A percentile compares a stretch with the other conserved stretches of the same genome.
These are phyloP conservation scores for Penicillium psychrosexuale DNA, from an alignment of 2,329 filamentous ascomycete species.

Conservation along the genomic window DNA sequence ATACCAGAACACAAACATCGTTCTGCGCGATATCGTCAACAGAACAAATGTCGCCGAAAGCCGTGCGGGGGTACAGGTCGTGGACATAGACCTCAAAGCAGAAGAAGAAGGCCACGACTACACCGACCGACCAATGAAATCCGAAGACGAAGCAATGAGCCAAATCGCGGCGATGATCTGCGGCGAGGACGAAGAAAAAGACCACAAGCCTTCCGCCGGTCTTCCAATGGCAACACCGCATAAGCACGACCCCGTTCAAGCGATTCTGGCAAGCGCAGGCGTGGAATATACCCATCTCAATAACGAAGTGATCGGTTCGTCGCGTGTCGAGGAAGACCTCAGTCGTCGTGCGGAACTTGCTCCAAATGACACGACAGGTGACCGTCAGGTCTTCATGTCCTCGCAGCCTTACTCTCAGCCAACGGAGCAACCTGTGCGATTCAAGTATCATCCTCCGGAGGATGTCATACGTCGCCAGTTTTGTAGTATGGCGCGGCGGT, in stretches of 20 bases:
- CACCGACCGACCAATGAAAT: constrained; percentile 40
- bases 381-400: constrained; percentile 36
- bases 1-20: constrained; percentile 72
- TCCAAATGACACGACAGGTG: constrained; percentile 28
- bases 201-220: constrained; percentile 12
- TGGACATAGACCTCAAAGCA: constrained; percentile 70
- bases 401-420: constrained; percentile 16
- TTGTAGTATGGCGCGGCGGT: constrained; percentile 79
- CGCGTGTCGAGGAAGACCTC: constrained; percentile 83
- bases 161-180: constrained; percentile 66
- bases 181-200: constrained; percentile 32
- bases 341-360: constrained; percentile 67
- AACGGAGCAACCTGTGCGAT: constrained; percentile 49
- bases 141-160: constrained; percentile 65
- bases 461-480: constrained; percentile 79
- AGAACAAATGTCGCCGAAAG: constrained; percentile 97
- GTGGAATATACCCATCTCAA: constrained; percentile 97
- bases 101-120: constrained; percentile 56
- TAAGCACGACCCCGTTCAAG: constrained; percentile 73
- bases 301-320: constrained; percentile 87
- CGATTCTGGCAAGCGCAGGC: constrained; percentile 81
- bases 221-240: constrained; percentile 33
- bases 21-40: constrained; percentile 93
- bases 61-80: constrained; percentile 74
- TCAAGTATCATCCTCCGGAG: constrained; percentile 68